A percentile compares a stretch with the other conserved stretches of the same genome.
Evolutionary conservation across 2,329 filamentous ascomycete genomes (phyloP).

Genomic region (Colletotrichum australisinense): DNA sequence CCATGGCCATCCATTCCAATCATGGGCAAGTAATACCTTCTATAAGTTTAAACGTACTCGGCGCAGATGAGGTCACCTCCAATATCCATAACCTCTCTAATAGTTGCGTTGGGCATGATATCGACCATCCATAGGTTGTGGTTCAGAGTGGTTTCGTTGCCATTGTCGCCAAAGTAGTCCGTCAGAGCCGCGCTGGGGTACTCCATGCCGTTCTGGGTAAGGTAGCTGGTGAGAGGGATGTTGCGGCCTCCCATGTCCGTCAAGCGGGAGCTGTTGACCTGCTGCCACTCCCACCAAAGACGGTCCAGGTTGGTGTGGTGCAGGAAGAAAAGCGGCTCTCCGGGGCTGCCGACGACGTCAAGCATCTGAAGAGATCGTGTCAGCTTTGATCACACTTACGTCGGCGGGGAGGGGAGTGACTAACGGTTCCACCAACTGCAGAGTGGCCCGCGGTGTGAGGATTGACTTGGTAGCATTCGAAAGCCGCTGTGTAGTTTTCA

Average conservation of each 20-base stretch:
- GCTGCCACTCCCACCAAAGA: conserved; percentile 32
- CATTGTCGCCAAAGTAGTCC: conserved; percentile 34
- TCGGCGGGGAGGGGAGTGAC: neutral
- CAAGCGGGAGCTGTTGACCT: conserved; percentile 20
- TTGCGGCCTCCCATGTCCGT: conserved; percentile 19
- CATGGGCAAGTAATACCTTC: no score
- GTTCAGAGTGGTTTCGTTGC: conserved; percentile 39
- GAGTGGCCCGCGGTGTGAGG: conserved; percentile 28
- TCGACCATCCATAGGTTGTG: conserved; percentile 43
- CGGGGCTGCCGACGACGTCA: conserved; percentile 25
- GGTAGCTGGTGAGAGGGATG: conserved; percentile 15
- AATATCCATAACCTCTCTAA: conserved; percentile 45
- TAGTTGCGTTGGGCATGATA: conserved; percentile 38
- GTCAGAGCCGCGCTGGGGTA: neutral
- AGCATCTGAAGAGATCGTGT: conserved; percentile 10
- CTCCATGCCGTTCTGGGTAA: conserved; percentile 20
- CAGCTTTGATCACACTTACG: no score
- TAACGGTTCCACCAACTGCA: conserved; percentile 28
- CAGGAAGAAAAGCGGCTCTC: conserved; percentile 29
- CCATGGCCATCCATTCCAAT: no score
- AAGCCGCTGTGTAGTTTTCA: conserved; percentile 19
- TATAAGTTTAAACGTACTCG: conserved; percentile 38
- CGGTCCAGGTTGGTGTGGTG: conserved; percentile 30
- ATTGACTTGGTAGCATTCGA: conserved; percentile 21
- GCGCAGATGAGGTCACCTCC: conserved; percentile 39